phyloP scores from a whole-genome alignment of 148 eudicot genomes.

The Amaranthus cruentus region DNA sequence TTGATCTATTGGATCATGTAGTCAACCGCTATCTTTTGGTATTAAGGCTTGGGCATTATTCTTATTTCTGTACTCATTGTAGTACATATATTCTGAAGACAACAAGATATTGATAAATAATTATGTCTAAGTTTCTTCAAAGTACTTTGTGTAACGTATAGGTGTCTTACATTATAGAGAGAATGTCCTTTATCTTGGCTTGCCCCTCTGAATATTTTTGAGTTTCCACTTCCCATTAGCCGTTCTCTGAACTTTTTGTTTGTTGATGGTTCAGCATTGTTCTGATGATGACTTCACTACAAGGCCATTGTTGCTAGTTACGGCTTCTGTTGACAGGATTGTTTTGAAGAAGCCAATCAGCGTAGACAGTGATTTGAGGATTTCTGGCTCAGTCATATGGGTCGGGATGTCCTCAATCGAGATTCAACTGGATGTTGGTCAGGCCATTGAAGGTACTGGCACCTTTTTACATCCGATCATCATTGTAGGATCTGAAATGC shows the following conservation, averaged over 20 bases:
- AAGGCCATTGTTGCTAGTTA: constrained; percentile 80
- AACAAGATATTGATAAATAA: not conserved
- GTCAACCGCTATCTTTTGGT: too few relatives aligned
- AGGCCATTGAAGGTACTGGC: constrained; percentile 54
- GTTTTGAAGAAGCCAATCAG: constrained; percentile 80
- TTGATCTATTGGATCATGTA: too few relatives aligned
- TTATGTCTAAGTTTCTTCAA: not conserved
- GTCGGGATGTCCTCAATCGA: constrained; percentile 94
- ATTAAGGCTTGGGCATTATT: too few relatives aligned
- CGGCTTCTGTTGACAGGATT: constrained; percentile 95
- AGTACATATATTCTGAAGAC: not conserved
- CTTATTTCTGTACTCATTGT: not conserved
- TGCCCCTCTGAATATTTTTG: not conserved
- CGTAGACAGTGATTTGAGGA: constrained; percentile 68
- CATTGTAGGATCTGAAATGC: not conserved
- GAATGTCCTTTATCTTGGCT: not conserved
- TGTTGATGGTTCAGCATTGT: constrained; percentile 65
- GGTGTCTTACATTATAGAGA: too few relatives aligned
- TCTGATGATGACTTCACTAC: constrained; percentile 84
- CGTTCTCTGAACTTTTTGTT: not conserved
- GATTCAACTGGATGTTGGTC: constrained; percentile 83
- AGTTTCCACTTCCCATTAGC: too few relatives aligned
- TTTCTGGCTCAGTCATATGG: constrained; percentile 92
- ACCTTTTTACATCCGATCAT: not conserved
- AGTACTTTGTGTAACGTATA: too few relatives aligned